Conservation (phyloP, 768 basidiomycete genomes). For the Mrakia gelida region DNA sequence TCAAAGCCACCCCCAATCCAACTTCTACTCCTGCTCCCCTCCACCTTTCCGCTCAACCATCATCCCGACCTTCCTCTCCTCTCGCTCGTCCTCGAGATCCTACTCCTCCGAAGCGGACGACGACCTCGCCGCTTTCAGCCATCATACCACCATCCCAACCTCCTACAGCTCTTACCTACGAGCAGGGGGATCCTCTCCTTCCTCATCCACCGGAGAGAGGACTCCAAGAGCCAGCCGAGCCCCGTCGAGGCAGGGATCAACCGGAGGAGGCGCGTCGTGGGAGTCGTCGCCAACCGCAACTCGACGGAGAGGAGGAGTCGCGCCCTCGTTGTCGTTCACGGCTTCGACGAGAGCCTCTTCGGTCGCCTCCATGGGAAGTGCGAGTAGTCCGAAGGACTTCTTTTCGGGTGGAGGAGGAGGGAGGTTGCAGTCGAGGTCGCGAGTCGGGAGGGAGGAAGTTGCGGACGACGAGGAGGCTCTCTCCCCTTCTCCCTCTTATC, state of each 20-base stretch:
- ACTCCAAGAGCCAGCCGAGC: not conserved
- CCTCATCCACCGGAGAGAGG: not conserved
- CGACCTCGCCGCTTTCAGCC: not conserved
- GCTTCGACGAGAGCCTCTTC: not conserved
- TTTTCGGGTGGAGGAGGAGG: not conserved
- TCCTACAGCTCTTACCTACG: not conserved
- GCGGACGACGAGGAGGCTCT: not conserved
- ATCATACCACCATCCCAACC: not conserved
- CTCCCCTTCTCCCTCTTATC: not conserved
- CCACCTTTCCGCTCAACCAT: slow-evolving; percentile 1
- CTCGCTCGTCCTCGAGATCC: not conserved
- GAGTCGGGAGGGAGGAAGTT: too few relatives aligned
- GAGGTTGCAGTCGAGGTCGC: not conserved
- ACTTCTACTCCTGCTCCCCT: not conserved
- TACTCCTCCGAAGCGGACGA: not conserved
- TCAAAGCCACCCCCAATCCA: not conserved
- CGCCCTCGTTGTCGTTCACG: not conserved
- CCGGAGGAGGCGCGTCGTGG: not conserved
- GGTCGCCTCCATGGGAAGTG: not conserved
- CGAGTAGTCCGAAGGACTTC: not conserved
- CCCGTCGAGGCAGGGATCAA: not conserved
- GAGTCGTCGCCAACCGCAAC: not conserved
- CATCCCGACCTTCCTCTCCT: not conserved
- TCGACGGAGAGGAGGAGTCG: not conserved
- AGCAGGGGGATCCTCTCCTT: not conserved